These are phyloP conservation scores for Metschnikowia picachoensis DNA, from an alignment of 805 yeast genomes.

Conservation along the genomic window DNA sequence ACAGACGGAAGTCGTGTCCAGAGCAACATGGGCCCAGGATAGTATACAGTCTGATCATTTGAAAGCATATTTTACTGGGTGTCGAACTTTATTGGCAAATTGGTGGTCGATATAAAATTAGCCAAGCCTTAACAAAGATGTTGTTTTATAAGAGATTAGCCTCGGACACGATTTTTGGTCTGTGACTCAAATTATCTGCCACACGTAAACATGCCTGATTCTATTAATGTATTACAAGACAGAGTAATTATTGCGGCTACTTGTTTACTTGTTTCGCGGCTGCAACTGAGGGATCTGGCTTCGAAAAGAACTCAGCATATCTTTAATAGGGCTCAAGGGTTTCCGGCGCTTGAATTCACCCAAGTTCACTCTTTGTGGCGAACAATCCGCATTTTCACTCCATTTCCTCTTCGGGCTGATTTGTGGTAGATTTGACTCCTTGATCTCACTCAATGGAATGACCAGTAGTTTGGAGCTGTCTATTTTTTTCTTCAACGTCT, in stretches of 20 bases:
- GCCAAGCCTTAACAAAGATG: too few species aligned
- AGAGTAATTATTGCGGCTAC: not conserved
- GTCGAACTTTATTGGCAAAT: too few species aligned
- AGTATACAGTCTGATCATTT: too few species aligned
- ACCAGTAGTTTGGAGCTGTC: not conserved
- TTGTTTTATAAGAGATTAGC: too few species aligned
- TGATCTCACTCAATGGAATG: not conserved
- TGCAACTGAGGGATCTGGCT: slow-evolving; percentile 15
- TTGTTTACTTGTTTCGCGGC: slow-evolving; percentile 4
- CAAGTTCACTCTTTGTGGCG: slow-evolving; percentile 1
- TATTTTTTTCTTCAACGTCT: slow-evolving; percentile 1
- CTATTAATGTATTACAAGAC: not conserved
- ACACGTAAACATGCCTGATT: too few species aligned
- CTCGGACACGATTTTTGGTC: too few species aligned
- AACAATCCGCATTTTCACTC: not conserved
- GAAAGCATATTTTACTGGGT: too few species aligned
- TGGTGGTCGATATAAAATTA: too few species aligned
- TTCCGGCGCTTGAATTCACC: slow-evolving; percentile 9
- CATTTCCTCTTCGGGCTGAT: slow-evolving; percentile 1
- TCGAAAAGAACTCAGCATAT: slow-evolving; percentile 2
- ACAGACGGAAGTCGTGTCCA: slow-evolving; percentile 1
- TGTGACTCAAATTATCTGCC: too few species aligned
- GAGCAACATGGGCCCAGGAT: not conserved
- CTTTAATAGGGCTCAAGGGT: slow-evolving; percentile 8
- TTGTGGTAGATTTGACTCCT: not conserved